A percentile compares a stretch with the other conserved stretches of the same genome.
These are phyloP conservation scores for Poa annua DNA, from an alignment of 176 grass and related monocot species.

Conservation along the genomic window DNA sequence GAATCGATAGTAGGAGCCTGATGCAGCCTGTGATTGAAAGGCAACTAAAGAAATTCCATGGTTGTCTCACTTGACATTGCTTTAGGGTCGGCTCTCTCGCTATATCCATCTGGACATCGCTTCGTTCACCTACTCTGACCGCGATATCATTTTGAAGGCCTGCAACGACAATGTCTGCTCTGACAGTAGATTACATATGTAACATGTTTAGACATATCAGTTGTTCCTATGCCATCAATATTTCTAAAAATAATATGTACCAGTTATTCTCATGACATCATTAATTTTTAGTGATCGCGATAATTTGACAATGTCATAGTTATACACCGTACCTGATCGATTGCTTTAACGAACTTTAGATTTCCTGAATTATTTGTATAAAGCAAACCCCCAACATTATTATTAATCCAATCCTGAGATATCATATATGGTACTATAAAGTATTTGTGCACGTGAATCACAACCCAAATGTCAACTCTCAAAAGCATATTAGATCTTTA, in stretches of 20 bases:
- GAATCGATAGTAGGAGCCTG: too few species aligned
- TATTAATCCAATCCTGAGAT: too few species aligned
- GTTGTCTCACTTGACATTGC: too few species aligned
- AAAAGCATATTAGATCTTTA: not conserved
- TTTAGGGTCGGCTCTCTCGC: too few species aligned
- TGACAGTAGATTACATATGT: not conserved
- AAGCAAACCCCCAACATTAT: too few species aligned
- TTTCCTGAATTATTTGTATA: not conserved
- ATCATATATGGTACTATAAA: not conserved
- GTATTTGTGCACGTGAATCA: not conserved
- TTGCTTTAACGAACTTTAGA: not conserved
- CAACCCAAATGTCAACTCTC: conserved; percentile 21
- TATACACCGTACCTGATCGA: not conserved
- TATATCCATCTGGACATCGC: too few species aligned
- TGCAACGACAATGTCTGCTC: too few species aligned
- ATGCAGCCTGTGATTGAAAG: too few species aligned
- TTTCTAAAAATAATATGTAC: not conserved
- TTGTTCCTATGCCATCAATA: too few species aligned
- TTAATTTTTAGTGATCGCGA: not conserved
- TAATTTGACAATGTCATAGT: not conserved
- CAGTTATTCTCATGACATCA: not conserved
- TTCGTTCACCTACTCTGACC: too few species aligned
- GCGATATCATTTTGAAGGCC: too few species aligned
- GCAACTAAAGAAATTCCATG: too few species aligned
- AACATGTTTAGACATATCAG: not conserved